Evolutionary conservation across 2,329 filamentous ascomycete genomes (phyloP).

Genomic region (Ceratocystis smalleyi): DNA sequence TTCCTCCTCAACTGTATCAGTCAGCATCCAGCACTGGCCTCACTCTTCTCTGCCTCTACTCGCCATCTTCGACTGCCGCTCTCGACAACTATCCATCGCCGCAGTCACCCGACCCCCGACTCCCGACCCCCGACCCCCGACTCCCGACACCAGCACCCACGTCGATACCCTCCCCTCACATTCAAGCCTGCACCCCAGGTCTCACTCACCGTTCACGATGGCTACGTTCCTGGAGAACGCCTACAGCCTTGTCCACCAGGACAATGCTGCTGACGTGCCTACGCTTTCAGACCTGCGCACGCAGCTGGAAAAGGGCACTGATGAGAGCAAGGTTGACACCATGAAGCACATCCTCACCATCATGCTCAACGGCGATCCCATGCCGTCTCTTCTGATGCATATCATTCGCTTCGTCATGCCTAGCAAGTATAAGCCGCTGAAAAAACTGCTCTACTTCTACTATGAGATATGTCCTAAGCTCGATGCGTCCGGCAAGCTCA

Average conservation of each 20-base stretch:
- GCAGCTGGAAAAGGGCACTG: slow-evolving; percentile 83
- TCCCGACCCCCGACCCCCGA: too few relatives aligned
- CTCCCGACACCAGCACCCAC: too few relatives aligned
- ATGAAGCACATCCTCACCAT: slow-evolving; percentile 93
- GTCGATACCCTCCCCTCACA: too few relatives aligned
- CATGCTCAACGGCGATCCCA: slow-evolving; percentile 95
- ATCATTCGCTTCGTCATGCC: slow-evolving; percentile 99
- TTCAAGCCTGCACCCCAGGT: too few relatives aligned
- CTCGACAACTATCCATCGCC: too few relatives aligned
- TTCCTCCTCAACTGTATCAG: background rate
- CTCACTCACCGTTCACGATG: slow-evolving; percentile 44
- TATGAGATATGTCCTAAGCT: slow-evolving; percentile 98
- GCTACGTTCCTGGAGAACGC: slow-evolving; percentile 85
- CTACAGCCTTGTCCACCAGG: slow-evolving; percentile 94
- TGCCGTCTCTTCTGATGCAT: slow-evolving; percentile 94
- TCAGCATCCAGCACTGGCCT: background rate
- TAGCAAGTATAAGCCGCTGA: slow-evolving; percentile 86
- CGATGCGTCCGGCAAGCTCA: slow-evolving; percentile 80
- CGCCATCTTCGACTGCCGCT: background rate
- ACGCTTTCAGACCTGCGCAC: slow-evolving; percentile 80
- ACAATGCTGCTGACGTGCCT: slow-evolving; percentile 89
- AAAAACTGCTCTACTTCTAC: slow-evolving; percentile 98
- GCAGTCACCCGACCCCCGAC: too few relatives aligned
- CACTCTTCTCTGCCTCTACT: background rate
- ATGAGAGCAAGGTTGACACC: slow-evolving; percentile 84